Conservation (phyloP, 495 filamentous ascomycete genomes). For the Podospora pseudopauciseta region DNA sequence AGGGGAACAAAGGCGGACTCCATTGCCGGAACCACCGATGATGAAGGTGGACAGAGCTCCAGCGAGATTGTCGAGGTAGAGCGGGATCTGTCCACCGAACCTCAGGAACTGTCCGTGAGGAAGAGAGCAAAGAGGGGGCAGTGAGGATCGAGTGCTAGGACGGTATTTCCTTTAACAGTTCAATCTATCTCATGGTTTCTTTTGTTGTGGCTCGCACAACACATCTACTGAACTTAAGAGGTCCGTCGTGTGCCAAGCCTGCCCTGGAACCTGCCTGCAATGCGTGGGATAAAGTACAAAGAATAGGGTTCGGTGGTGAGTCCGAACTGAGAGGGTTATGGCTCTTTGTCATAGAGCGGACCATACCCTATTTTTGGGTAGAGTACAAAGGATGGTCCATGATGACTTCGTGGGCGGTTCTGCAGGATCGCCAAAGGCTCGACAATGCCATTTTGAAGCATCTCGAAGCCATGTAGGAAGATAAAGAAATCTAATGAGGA, state of each 20-base stretch:
- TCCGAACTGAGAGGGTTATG: not conserved
- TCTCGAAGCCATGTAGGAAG: not conserved
- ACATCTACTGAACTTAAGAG: not conserved
- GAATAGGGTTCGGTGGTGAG: not conserved
- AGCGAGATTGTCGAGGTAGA: constrained; percentile 41
- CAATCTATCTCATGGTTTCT: not conserved
- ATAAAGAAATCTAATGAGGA: not conserved
- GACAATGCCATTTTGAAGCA: not conserved
- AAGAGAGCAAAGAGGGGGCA: constrained; percentile 14
- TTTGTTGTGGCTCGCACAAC: not conserved
- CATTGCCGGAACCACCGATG: constrained; percentile 23
- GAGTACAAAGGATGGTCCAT: not conserved
- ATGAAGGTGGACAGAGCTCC: constrained; percentile 31
- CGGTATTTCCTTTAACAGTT: not conserved
- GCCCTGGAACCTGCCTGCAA: not conserved
- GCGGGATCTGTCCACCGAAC: constrained; percentile 28
- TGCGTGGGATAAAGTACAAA: not conserved
- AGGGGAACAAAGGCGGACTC: not conserved
- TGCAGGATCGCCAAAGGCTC: not conserved
- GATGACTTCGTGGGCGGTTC: not conserved
- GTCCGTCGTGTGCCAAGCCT: not conserved
- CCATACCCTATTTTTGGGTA: not conserved
- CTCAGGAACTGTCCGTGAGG: constrained; percentile 3
- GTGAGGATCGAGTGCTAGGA: not conserved
- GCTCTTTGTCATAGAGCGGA: not conserved